A percentile compares a stretch with the other conserved stretches of the same genome.
These are phyloP conservation scores for Phytophthora sp. DNA, from an alignment of 352 stramenopile genomes.

Conservation along the genomic window DNA sequence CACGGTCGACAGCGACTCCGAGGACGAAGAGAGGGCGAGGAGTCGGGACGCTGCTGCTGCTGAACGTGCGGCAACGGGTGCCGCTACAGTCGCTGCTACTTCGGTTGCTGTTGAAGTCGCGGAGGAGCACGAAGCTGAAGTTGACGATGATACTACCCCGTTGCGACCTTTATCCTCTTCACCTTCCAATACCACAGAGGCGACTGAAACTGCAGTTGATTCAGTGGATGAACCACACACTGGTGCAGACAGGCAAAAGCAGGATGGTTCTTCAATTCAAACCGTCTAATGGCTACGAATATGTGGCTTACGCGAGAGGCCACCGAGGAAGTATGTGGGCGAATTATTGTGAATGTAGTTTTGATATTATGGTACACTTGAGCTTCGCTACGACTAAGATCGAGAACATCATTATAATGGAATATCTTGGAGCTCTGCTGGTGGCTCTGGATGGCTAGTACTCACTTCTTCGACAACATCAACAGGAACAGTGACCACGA, in stretches of 20 bases:
- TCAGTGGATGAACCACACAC: neutral
- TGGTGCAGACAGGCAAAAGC: neutral
- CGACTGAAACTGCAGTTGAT: conserved; percentile 2
- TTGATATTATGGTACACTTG: conserved; percentile 35
- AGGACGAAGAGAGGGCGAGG: conserved; percentile 29
- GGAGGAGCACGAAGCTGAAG: conserved; percentile 8
- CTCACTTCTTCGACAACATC: conserved; percentile 21
- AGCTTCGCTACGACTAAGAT: neutral
- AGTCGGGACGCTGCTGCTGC: neutral
- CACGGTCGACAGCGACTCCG: conserved; percentile 40
- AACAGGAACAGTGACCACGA: conserved; percentile 20
- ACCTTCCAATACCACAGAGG: neutral
- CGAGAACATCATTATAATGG: conserved; percentile 10
- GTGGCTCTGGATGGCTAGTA: neutral
- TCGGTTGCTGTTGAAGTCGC: conserved; percentile 16
- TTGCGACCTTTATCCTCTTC: conserved; percentile 14
- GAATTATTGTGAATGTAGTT: conserved; percentile 14
- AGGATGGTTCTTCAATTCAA: conserved; percentile 22
- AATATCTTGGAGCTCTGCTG: conserved; percentile 14
- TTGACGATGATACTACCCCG: conserved; percentile 7
- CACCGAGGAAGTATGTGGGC: too few species aligned
- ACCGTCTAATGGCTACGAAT: conserved; percentile 19
- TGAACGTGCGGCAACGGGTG: neutral
- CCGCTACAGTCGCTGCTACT: neutral
- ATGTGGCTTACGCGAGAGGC: too few species aligned